Conservation (phyloP, 1,284 basidiomycete species). For the Apiotrichum gracile region DNA sequence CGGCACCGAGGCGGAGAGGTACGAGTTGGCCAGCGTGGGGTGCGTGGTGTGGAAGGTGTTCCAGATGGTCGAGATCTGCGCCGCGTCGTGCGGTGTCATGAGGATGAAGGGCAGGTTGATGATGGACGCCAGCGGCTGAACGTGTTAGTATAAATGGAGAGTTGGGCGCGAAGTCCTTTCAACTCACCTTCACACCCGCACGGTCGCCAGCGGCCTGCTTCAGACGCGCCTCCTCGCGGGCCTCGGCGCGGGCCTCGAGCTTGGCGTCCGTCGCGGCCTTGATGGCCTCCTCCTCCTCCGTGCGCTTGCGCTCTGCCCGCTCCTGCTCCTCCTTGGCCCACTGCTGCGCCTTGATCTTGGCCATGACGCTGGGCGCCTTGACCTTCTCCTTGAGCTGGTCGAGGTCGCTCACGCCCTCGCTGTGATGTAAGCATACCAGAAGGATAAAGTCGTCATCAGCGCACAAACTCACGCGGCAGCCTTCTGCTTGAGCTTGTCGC, state of each 20-base stretch:
- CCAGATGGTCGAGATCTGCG: constrained; percentile 75
- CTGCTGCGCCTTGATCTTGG: constrained; percentile 25
- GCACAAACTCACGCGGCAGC: constrained; percentile 37
- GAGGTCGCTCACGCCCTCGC: constrained; percentile 40
- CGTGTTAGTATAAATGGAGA: background rate
- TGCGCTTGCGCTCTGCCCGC: constrained; percentile 4
- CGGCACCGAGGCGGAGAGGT: constrained; percentile 72
- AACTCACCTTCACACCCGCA: constrained; percentile 43
- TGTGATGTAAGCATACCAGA: constrained; percentile 1
- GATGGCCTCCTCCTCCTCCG: constrained; percentile 8
- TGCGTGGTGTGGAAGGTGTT: constrained; percentile 78
- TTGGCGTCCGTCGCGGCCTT: constrained; percentile 50
- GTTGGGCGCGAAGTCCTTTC: background rate
- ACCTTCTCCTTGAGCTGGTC: constrained; percentile 45
- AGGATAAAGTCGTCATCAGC: background rate
- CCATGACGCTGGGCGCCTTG: constrained; percentile 28
- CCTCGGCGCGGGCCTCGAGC: constrained; percentile 45
- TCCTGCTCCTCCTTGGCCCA: constrained; percentile 15
- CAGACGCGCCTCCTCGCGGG: constrained; percentile 31
- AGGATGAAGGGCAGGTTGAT: constrained; percentile 69
- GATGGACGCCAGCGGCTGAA: constrained; percentile 71
- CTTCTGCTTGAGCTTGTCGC: constrained; percentile 42
- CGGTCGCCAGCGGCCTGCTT: constrained; percentile 37
- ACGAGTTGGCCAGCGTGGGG: constrained; percentile 69
- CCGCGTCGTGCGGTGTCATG: constrained; percentile 61